A percentile compares a stretch with the other conserved stretches of the same genome.
Evolutionary conservation across 208 protist species (phyloP).

Genomic region (Trypanosoma cruzi): DNA sequence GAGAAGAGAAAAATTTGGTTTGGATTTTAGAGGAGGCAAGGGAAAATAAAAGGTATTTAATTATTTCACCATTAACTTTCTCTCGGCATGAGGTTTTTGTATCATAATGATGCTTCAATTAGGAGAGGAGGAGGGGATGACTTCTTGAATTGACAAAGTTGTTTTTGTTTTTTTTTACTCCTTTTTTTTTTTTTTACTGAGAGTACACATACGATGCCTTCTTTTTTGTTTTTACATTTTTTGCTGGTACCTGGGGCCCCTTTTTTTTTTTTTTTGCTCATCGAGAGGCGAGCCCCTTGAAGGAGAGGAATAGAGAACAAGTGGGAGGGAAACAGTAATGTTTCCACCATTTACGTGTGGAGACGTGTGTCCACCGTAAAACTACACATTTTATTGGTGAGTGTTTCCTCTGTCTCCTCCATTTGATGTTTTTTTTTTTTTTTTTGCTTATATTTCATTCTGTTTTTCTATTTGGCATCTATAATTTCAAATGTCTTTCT

Average conservation of each 20-base stretch:
- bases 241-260: too few species aligned
- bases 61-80: conserved; percentile 3
- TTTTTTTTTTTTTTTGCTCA: too few species aligned
- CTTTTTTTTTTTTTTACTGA: neutral
- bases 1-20: neutral
- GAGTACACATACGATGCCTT: too few species aligned
- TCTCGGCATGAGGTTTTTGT: neutral
- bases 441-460: too few species aligned
- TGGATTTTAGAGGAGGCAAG: neutral
- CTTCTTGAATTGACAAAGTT: neutral
- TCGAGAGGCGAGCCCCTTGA: neutral
- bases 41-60: conserved; percentile 1
- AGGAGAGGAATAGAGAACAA: neutral
- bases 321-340: neutral
- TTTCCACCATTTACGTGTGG: neutral
- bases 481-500: too few species aligned
- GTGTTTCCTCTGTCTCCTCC: neutral
- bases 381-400: neutral
- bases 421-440: neutral
- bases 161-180: neutral
- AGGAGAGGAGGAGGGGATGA: neutral
- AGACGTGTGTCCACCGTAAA: neutral
- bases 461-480: too few species aligned
- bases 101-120: neutral
- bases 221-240: neutral